Base-by-base conservation (phyloP, 2,329 filamentous ascomycete species). In the Ophiostoma pallidulum region DNA sequence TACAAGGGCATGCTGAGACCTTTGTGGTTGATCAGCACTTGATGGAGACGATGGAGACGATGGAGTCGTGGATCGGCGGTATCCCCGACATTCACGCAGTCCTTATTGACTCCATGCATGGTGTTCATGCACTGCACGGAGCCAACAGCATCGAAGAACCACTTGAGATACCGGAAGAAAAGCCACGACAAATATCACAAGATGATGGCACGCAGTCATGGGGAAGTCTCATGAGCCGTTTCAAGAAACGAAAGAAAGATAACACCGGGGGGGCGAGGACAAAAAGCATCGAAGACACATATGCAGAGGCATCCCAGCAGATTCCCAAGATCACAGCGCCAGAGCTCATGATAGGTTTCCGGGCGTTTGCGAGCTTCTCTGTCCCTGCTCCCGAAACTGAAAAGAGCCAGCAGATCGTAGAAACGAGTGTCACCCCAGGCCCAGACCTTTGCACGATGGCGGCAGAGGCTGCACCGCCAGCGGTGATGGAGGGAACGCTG, bases 321-420 rank as follows among this genome's bases (percentile, higher is more conserved):
- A 6, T 22, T 7, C 20, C 36, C 33, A 13, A 33, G 7, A 32
- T 45, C 31, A 49, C 29, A 26, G 31, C 41, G 4, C 41, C 41
- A n/a, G 41, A 49, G 10, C 32, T 49, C 8, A 4, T 49, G 2
- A 19, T 49, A 1, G 47, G 47, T 2, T 41, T 43, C 18, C 37
- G 41, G 1, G 41, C 47, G 4, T 49, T 49, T 32, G 37, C 37
- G 10, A 32, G 19, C 13, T 18, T 26, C n/a, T n/a, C n/a, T n/a
- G n/a, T n/a, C n/a, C n/a, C n/a, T n/a, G n/a, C n/a, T n/a, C n/a
- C n/a, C n/a, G n/a, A n/a, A n/a, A n/a, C n/a, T n/a, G n/a, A n/a
- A n/a, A n/a, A n/a, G n/a, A n/a, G n/a, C n/a, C n/a, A n/a, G n/a
- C n/a, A n/a, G n/a, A n/a, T n/a, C n/a, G n/a, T n/a, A n/a, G n/a